Evolutionary conservation across 257 asterid species (phyloP), one percentile per base, ranked within the genome.

Genomic region (Linderniella brevidens): DNA sequence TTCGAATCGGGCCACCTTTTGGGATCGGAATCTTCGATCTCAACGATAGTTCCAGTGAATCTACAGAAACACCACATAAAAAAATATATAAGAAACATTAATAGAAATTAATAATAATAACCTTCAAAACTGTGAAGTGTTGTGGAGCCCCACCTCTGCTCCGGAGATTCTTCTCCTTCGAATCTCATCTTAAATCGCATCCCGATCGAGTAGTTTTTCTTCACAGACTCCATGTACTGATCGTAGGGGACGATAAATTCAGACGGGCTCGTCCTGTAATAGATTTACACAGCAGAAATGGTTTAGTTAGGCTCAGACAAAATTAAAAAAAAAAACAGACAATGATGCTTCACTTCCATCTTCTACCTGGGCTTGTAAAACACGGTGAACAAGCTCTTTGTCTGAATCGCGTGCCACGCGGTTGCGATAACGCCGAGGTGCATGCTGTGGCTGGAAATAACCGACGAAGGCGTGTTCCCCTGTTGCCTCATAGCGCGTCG

Each of bases 91-190:
- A 45, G 19, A 12, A 19, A 4, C 1, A 46, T 8, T 13, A 46
- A 46, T 11, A 1, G 11, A 13, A 13, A 3, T 43, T 9, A 18
- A 43, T 1, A 1, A n/a, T 44, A 9, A 13, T 13, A 39, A 39
- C 9, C 15, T 39, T 13, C 43, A 39, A 10, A 39, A 10, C n/a
- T n/a, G n/a, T n/a, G 15, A 39, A 11, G 8, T 37, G 40, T 6
- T 37, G n/a, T 25, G 32, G 32, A 25, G 32, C 32, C 48, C 48
- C 15, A 88, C 97, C 98, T 84, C 75, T 80, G 95, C 70, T 88
- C 98, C 19, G 95, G 98, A 52, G 98, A 82, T 70, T 88, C 98
- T 76, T 88, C 98, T 49, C 98, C 98, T 85, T 88, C 98, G 9
- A 88, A 88, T 67, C 88, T 70, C 98, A 88, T 88, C 63, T 80